Percentiles rank a stretch among this genome's conserved stretches.
phyloP scores from a whole-genome alignment of 306 rosid species.

The Mimosa pudica region DNA sequence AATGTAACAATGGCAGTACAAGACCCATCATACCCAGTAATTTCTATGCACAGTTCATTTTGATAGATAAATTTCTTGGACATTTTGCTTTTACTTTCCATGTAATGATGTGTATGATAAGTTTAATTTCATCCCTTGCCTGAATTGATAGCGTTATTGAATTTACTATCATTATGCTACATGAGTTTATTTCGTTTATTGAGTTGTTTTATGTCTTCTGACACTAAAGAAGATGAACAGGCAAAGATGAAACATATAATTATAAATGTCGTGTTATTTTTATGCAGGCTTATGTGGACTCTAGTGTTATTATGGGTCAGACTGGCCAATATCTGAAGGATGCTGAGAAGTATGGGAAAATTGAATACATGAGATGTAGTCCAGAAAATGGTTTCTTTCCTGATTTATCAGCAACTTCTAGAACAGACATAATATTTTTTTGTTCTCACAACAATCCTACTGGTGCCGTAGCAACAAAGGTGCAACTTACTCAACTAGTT shows the following conservation, averaged over 20 bases:
- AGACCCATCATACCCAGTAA: slow-evolving; percentile 82
- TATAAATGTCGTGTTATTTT: slow-evolving; percentile 8
- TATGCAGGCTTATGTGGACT: slow-evolving; percentile 73
- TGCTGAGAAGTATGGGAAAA: slow-evolving; percentile 57
- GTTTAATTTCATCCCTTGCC: slow-evolving; percentile 2
- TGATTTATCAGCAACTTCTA: slow-evolving; percentile 54
- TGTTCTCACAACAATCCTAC: slow-evolving; percentile 93
- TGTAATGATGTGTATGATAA: slow-evolving; percentile 13
- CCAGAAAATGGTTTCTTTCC: slow-evolving; percentile 77
- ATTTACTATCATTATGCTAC: background rate
- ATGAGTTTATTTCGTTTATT: background rate
- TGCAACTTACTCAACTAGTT: slow-evolving; percentile 65
- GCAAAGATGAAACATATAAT: slow-evolving; percentile 1
- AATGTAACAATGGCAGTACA: slow-evolving; percentile 70
- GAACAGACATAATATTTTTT: slow-evolving; percentile 74
- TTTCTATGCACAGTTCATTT: slow-evolving; percentile 20
- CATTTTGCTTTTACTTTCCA: slow-evolving; percentile 20
- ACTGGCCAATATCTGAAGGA: slow-evolving; percentile 54
- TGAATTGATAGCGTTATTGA: background rate
- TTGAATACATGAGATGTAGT: slow-evolving; percentile 70
- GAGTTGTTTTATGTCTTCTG: background rate
- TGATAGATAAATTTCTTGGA: slow-evolving; percentile 7
- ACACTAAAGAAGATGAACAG: background rate
- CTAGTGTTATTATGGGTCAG: slow-evolving; percentile 80
- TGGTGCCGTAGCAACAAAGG: slow-evolving; percentile 74